A percentile compares a stretch with the other conserved stretches of the same genome.
These are phyloP conservation scores for Saccharomycopsis malanga DNA, from an alignment of 805 yeast species.

Conservation along the genomic window DNA sequence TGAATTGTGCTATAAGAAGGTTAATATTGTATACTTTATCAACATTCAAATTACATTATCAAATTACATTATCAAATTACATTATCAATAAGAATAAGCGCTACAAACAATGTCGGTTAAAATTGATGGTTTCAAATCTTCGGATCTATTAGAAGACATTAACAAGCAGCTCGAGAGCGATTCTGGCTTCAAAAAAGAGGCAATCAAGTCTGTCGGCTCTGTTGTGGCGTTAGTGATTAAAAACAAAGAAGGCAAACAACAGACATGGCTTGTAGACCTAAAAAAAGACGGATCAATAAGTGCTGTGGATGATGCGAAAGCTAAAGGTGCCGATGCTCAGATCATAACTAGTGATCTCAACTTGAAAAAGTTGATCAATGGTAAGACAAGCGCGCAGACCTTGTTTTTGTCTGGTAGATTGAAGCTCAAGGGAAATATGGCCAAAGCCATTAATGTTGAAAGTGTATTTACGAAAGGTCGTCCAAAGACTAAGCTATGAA, in stretches of 20 bases:
- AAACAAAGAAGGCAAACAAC: conserved; percentile 51
- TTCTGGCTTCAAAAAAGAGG: conserved; percentile 3
- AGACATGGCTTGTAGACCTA: conserved; percentile 63
- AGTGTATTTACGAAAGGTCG: conserved; percentile 4
- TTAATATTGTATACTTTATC: no score
- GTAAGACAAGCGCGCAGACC: conserved; percentile 80
- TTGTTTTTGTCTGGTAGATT: conserved; percentile 78
- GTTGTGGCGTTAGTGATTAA: conserved; percentile 59
- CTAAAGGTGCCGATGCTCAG: conserved; percentile 54
- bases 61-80: no score
- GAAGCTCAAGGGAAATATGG: conserved; percentile 83
- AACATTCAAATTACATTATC: no score
- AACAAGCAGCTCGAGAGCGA: conserved; percentile 10
- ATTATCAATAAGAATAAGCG: no score
- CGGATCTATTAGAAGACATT: conserved; percentile 12
- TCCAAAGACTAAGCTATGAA: conserved; percentile 5
- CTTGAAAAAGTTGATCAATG: conserved; percentile 62
- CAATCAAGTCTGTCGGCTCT: conserved; percentile 42
- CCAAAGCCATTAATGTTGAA: conserved; percentile 59
- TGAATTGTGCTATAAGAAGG: no score
- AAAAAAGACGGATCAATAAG: conserved; percentile 46
- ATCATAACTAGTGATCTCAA: conserved; percentile 61
- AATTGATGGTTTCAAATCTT: conserved; percentile 18
- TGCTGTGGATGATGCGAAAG: conserved; percentile 38
- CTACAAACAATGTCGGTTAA: conserved; percentile 8